A percentile compares a stretch with the other conserved stretches of the same genome.
Evolutionary conservation across 805 yeast genomes (phyloP).

Genomic region (Candida mattraensis): DNA sequence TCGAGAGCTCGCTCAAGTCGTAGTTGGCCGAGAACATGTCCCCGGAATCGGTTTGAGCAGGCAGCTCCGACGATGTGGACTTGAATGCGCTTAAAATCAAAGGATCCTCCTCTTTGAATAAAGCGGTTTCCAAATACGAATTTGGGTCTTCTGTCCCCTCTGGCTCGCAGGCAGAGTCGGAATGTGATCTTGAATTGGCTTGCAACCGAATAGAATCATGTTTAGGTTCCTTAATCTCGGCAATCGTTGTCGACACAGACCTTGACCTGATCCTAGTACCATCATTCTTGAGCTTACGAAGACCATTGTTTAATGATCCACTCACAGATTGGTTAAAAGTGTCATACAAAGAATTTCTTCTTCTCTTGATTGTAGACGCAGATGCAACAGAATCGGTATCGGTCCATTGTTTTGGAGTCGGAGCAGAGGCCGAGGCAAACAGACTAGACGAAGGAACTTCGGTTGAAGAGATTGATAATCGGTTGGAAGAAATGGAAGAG

Average conservation of each 20-base stretch:
- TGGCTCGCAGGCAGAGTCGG: slow-evolving; percentile 1
- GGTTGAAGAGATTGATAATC: slow-evolving; percentile 28
- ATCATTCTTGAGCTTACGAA: slow-evolving; percentile 25
- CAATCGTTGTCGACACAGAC: slow-evolving; percentile 15
- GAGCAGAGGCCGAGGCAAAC: slow-evolving; percentile 31
- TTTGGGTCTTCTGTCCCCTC: slow-evolving; percentile 1
- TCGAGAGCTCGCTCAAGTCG: slow-evolving; percentile 5
- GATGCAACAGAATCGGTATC: slow-evolving; percentile 10
- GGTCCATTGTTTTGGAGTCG: slow-evolving; percentile 12
- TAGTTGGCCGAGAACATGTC: too few species aligned
- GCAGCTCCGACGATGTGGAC: too few species aligned
- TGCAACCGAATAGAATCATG: slow-evolving; percentile 18
- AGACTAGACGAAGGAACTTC: slow-evolving; percentile 23
- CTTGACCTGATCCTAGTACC: slow-evolving; percentile 15
- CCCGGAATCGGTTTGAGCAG: too few species aligned
- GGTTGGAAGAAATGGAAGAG: slow-evolving; percentile 30
- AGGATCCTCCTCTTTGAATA: slow-evolving; percentile 14
- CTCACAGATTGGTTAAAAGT: slow-evolving; percentile 27
- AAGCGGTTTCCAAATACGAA: background rate
- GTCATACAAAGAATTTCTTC: slow-evolving; percentile 26
- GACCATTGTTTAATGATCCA: slow-evolving; percentile 28
- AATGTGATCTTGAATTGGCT: slow-evolving; percentile 14
- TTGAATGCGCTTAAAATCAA: too few species aligned
- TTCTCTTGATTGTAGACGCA: slow-evolving; percentile 13
- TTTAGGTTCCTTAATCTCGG: slow-evolving; percentile 16